Evolutionary conservation across 2,329 filamentous ascomycete genomes (phyloP), one percentile per base, ranked within the genome.

Genomic region (Arthrobotrys pseudoclavata): DNA sequence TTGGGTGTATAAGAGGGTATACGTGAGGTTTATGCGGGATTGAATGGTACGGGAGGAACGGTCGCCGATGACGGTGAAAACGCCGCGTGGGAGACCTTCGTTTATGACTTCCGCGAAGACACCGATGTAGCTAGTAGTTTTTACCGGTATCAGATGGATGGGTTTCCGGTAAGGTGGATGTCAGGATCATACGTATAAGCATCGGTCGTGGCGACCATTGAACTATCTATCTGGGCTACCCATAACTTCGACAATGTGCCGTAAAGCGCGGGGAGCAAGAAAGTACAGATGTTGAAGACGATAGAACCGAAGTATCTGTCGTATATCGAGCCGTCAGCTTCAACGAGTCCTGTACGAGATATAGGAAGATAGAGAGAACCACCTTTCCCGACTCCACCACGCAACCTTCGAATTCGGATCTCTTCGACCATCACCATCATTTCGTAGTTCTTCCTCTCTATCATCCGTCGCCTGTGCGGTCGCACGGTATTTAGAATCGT

Each of bases 11-110:
- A 91, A 84, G 1, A 91, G 84, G 0, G 90, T 92, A 77, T 91
- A 86, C 0, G 90, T 86, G 0, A 92, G 85, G 3, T 85, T 84
- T 0, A 92, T 83, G 0, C 91, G 86, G 13, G 87, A 85, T 0
- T 83, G 74, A 0, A 87, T 82, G 0, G 84, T 84, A 0, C 89
- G 86, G 0, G 87, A 88, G 0, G 87, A 83, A 29, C 86, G 86
- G 82, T 93, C 89, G 6, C 89, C 90, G 70, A 93, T 92, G 70
- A 91, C 86, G 4, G 90, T 85, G 88, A 89, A 93, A 0, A 90
- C 86, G 0, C 90, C 89, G 22, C 90, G 86, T 0, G 91, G 91
- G 0, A 93, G 87, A 0, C 91, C 91, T 82, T 93, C 91, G 79
- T 93, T 93, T 15, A 93, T 83, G 0, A 92, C 90, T 81, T 93